Evolutionary conservation across 306 rosid genomes (phyloP), one percentile per base, ranked within the genome.

Genomic region (Glycyrrhiza uralensis): DNA sequence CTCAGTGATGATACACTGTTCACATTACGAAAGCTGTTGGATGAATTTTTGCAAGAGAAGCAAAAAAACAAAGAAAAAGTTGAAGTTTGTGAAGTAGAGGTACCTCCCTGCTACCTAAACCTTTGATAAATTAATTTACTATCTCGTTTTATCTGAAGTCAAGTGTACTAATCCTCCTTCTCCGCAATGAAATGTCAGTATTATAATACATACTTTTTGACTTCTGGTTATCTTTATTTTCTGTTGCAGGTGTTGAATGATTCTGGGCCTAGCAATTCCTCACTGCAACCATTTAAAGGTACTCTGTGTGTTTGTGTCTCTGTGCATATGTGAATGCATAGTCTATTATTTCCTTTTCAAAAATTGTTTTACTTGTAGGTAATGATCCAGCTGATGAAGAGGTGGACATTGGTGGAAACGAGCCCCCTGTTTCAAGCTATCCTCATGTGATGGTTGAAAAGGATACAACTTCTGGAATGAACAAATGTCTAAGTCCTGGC

Each of bases 231-330:
- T 65, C 38, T 65, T 45, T 75, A 20, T 70, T 79, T 35, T 78
- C 70, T 80, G 18, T 50, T 85, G 83, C 87, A 92, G 96, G 78
- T 92, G 78, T 50, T 85, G 77, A 87, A 89, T 77, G 96, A 89
- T 63, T 87, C 93, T 52, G 96, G 90, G 8, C 88, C 90, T 60
- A 92, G 96, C 85, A 92, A 89, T 80, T 89, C 91, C 68, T 89
- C 97, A 15, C 75, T 92, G 87, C 97, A 85, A 77, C 91, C 85
- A 33, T 81, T 87, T 66, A 87, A 87, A 92, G 97, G 97, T 92
- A 71, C 58, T 52, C 68, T 28, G 14, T 59, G 32, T 28, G 57
- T 65, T 20, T 67, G 56, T 77, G 79, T 56, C 20, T 38, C 29
- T 30, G 42, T 15, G 33, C 47, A n/a, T 7, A 7, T 28, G 19